Conservation (phyloP, 192 early-diverging fungal genomes). For the Geranomyces michiganensis region DNA sequence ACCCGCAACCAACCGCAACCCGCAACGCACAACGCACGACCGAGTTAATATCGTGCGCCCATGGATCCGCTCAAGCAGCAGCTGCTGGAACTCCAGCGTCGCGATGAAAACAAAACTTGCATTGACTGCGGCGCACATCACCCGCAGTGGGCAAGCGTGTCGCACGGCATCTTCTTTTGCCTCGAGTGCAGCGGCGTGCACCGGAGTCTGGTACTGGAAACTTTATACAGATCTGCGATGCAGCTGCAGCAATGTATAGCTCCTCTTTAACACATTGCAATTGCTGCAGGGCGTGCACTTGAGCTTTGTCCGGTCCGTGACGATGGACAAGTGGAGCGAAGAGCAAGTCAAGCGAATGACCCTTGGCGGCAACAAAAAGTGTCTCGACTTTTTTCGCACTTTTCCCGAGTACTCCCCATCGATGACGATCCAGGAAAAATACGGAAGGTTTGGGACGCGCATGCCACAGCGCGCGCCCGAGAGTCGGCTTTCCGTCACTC, state of each 20-base stretch:
- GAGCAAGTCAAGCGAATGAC: slow-evolving; percentile 96
- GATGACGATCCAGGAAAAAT: slow-evolving; percentile 67
- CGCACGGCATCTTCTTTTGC: slow-evolving; percentile 94
- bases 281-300: slow-evolving; percentile 46
- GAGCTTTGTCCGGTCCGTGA: slow-evolving; percentile 97
- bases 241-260: not conserved
- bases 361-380: slow-evolving; percentile 86
- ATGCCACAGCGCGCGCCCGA: no score
- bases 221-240: not conserved
- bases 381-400: slow-evolving; percentile 80
- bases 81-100: slow-evolving; percentile 34
- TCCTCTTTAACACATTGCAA: not conserved
- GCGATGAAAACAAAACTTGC: slow-evolving; percentile 61
- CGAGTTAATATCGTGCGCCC: not conserved
- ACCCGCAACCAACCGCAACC: no score
- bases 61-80: slow-evolving; percentile 38
- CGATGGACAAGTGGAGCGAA: slow-evolving; percentile 96
- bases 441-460: slow-evolving; percentile 42
- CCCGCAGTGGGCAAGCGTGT: slow-evolving; percentile 82
- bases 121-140: slow-evolving; percentile 77
- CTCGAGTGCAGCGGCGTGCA: slow-evolving; percentile 92
- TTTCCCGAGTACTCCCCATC: slow-evolving; percentile 48
- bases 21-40: no score
- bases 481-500: no score
- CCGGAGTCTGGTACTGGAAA: slow-evolving; percentile 77